Evolutionary conservation across 495 filamentous ascomycete genomes (phyloP).

Genomic region (Annulohypoxylon stygium): DNA sequence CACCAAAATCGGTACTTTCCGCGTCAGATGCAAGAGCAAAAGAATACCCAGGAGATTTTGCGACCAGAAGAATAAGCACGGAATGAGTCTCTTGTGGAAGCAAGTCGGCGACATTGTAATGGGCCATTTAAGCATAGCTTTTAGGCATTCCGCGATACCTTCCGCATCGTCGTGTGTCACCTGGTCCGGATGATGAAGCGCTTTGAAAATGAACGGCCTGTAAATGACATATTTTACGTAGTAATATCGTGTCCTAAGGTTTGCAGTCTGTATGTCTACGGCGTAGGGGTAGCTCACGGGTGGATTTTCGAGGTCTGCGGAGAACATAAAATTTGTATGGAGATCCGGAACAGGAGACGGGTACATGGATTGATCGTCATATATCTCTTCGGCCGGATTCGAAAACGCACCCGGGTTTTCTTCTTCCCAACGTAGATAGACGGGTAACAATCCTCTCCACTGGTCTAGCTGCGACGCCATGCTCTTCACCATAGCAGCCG

Average conservation of each 20-base stretch:
- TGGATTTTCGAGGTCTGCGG: slow-evolving; percentile 60
- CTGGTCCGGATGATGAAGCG: slow-evolving; percentile 67
- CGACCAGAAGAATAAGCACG: slow-evolving; percentile 70
- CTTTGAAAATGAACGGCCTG: slow-evolving; percentile 72
- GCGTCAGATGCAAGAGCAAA: slow-evolving; percentile 65
- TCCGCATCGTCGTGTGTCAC: slow-evolving; percentile 66
- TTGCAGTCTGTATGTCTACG: slow-evolving; percentile 67
- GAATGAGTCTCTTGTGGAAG: slow-evolving; percentile 67
- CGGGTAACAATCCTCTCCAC: slow-evolving; percentile 68
- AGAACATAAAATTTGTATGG: slow-evolving; percentile 60
- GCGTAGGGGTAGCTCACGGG: slow-evolving; percentile 60
- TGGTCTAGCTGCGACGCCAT: slow-evolving; percentile 64
- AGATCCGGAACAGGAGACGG: slow-evolving; percentile 38
- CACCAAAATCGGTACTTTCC: slow-evolving; percentile 61
- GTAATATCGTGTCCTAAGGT: slow-evolving; percentile 70
- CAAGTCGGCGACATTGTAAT: slow-evolving; percentile 68
- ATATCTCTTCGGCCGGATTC: slow-evolving; percentile 39
- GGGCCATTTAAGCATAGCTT: slow-evolving; percentile 67
- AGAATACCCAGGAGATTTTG: slow-evolving; percentile 70
- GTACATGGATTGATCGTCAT: slow-evolving; percentile 48
- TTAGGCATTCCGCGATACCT: slow-evolving; percentile 65
- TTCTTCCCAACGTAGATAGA: slow-evolving; percentile 67
- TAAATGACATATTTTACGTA: slow-evolving; percentile 70
- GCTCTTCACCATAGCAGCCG: slow-evolving; percentile 59
- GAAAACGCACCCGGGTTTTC: slow-evolving; percentile 61